These are phyloP conservation scores for Stachybotrys echinatus DNA, from an alignment of 2,329 filamentous ascomycete species.

Conservation along the genomic window DNA sequence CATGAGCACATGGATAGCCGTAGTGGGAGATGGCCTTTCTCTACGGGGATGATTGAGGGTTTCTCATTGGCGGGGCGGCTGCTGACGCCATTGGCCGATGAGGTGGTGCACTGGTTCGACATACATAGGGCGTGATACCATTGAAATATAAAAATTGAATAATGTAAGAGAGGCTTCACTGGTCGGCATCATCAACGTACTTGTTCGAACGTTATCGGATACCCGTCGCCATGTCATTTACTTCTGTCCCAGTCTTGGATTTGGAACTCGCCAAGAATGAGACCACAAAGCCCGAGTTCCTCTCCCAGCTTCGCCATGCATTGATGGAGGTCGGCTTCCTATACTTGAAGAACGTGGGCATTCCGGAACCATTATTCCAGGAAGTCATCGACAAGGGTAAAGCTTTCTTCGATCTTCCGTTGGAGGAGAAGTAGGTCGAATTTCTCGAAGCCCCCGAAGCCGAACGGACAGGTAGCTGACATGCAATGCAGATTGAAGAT, in stretches of 20 bases:
- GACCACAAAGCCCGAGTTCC: slow-evolving; percentile 65
- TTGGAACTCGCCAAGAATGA: slow-evolving; percentile 60
- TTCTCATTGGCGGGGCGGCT: not conserved
- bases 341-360: slow-evolving; percentile 76
- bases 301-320: slow-evolving; percentile 65
- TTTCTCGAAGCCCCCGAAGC: slow-evolving; percentile 7
- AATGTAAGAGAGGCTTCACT: not conserved
- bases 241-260: slow-evolving; percentile 71
- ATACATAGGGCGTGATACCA: not conserved
- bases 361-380: slow-evolving; percentile 59
- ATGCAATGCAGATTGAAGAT: slow-evolving; percentile 57
- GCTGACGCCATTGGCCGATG: slow-evolving; percentile 21
- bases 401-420: slow-evolving; percentile 70
- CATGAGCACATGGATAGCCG: too few relatives aligned
- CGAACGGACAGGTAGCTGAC: slow-evolving; percentile 2
- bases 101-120: slow-evolving; percentile 12
- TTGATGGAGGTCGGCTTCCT: slow-evolving; percentile 84
- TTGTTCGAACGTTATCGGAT: not conserved
- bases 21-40: slow-evolving; percentile 10
- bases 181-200: slow-evolving; percentile 8
- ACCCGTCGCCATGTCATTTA: slow-evolving; percentile 56
- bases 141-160: not conserved
- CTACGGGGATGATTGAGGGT: slow-evolving; percentile 3
- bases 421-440: slow-evolving; percentile 68
- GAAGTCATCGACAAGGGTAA: slow-evolving; percentile 63